These are phyloP conservation scores for Gracilaria vermiculophylla DNA, from an alignment of 23 red algal genomes.

Conservation along the genomic window DNA sequence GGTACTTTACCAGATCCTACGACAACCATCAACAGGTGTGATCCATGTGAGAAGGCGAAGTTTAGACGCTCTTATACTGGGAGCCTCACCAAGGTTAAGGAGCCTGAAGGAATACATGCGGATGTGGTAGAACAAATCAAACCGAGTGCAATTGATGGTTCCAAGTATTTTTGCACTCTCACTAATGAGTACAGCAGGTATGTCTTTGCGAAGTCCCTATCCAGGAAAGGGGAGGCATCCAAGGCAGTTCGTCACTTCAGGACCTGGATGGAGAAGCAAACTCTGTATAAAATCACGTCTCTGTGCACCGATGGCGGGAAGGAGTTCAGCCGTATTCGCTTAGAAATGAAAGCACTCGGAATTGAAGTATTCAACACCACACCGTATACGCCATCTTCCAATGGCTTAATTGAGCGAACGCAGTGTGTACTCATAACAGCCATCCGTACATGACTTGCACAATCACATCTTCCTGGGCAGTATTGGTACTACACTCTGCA, in stretches of 20 bases:
- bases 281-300: neutral
- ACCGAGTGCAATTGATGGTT: neutral
- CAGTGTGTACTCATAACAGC: neutral
- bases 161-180: neutral
- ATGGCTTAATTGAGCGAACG: conserved; percentile 23
- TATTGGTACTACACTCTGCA: neutral
- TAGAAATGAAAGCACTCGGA: neutral
- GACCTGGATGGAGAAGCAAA: neutral
- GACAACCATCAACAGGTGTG: too few species aligned
- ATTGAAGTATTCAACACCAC: neutral
- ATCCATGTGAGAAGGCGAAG: too few species aligned
- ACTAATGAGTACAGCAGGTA: neutral
- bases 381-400: conserved; percentile 24
- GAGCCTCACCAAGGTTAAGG: conserved; percentile 5
- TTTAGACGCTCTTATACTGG: neutral
- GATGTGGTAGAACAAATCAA: conserved; percentile 1
- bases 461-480: neutral
- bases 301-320: conserved; percentile 9
- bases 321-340: neutral
- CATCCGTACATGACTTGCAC: neutral
- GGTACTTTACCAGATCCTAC: too few species aligned
- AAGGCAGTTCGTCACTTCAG: neutral
- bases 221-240: conserved; percentile 9
- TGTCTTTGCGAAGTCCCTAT: neutral
- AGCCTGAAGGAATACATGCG: neutral